Evolutionary conservation across 495 filamentous ascomycete genomes (phyloP).

Genomic region (Penicillium verhagenii): DNA sequence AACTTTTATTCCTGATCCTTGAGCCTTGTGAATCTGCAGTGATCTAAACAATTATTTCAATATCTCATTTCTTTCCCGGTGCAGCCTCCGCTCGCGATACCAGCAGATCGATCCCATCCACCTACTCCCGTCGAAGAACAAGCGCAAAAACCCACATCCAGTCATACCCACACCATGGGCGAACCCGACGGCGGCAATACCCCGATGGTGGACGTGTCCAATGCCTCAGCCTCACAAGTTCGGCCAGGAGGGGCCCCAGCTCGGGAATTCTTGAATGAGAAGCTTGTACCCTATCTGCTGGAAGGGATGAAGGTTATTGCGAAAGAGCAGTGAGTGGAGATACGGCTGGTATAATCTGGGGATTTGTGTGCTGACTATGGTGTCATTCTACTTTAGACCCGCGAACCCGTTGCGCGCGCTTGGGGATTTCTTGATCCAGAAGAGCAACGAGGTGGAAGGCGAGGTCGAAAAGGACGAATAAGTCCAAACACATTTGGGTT

Average conservation of each 20-base stretch:
- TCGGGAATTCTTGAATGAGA: slow-evolving; percentile 84
- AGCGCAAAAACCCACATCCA: slow-evolving; percentile 1
- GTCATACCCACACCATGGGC: slow-evolving; percentile 20
- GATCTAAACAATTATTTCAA: too few relatives aligned
- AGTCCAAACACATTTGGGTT: background rate
- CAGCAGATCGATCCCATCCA: background rate
- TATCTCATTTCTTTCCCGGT: background rate
- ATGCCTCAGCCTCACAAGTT: slow-evolving; percentile 39
- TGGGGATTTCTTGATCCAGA: slow-evolving; percentile 81
- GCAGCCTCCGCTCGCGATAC: background rate
- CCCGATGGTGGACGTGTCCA: slow-evolving; percentile 40
- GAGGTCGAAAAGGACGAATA: slow-evolving; percentile 21
- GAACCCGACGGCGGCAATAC: slow-evolving; percentile 30
- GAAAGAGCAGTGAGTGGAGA: slow-evolving; percentile 68
- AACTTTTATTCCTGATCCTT: background rate
- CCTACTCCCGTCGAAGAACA: background rate
- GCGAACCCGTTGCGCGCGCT: slow-evolving; percentile 81
- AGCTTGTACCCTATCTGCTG: slow-evolving; percentile 77
- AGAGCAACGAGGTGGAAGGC: slow-evolving; percentile 71
- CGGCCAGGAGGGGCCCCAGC: slow-evolving; percentile 78
- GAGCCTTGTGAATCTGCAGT: background rate
- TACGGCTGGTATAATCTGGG: background rate
- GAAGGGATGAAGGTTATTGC: slow-evolving; percentile 92
- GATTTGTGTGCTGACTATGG: background rate
- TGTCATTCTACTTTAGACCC: slow-evolving; percentile 42